These are phyloP conservation scores for Fusarium graminum DNA, from an alignment of 2,329 filamentous ascomycete species.

Conservation along the genomic window DNA sequence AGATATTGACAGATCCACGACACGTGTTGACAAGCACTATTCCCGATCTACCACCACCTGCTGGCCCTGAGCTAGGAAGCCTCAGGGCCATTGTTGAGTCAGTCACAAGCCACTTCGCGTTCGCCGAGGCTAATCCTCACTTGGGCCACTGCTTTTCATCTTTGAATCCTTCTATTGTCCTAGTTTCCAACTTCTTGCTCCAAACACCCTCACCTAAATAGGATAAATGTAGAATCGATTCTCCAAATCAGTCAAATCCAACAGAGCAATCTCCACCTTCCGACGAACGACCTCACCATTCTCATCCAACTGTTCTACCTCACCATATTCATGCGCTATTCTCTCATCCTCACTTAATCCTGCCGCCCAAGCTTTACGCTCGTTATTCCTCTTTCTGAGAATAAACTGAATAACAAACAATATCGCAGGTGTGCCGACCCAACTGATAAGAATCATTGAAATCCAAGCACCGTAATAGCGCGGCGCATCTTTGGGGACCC, in stretches of 20 bases:
- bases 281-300: slow-evolving; percentile 47
- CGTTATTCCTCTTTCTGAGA: slow-evolving; percentile 50
- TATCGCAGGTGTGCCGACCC: slow-evolving; percentile 53
- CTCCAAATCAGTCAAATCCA: slow-evolving; percentile 57
- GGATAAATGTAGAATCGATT: slow-evolving; percentile 57
- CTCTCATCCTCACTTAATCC: slow-evolving; percentile 27
- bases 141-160: too few species aligned
- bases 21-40: neutral
- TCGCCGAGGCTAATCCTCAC: neutral
- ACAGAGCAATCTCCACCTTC: slow-evolving; percentile 54
- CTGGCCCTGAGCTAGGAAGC: too few species aligned
- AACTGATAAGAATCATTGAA: slow-evolving; percentile 50
- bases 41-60: neutral
- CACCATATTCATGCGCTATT: slow-evolving; percentile 44
- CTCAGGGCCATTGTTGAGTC: neutral
- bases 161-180: neutral
- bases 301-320: slow-evolving; percentile 50
- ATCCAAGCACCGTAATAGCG: slow-evolving; percentile 49
- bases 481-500: slow-evolving; percentile 47
- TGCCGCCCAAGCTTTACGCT: slow-evolving; percentile 41
- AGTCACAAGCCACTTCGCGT: neutral
- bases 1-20: slow-evolving; percentile 3
- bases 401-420: slow-evolving; percentile 53
- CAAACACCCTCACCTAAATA: slow-evolving; percentile 8
- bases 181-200: neutral